A percentile compares a stretch with the other conserved stretches of the same genome.
Conservation (phyloP, 805 yeast genomes). For the Candida silvicultrix region DNA sequence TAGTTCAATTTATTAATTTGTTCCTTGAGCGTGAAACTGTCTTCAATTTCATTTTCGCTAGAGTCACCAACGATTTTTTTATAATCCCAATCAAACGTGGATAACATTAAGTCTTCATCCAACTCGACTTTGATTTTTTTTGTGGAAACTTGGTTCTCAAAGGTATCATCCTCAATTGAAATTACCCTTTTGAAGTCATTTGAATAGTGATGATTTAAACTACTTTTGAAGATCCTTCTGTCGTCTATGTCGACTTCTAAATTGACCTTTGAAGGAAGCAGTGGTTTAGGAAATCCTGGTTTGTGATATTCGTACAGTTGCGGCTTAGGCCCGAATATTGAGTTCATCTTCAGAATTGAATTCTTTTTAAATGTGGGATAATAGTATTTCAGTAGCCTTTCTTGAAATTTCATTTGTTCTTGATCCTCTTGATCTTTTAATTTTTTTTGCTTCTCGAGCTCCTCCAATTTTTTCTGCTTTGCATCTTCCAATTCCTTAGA, state of each 20-base stretch:
- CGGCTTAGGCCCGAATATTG: slow-evolving; percentile 60
- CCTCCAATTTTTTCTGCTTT: slow-evolving; percentile 6
- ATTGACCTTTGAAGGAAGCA: slow-evolving; percentile 51
- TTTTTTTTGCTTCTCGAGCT: not conserved
- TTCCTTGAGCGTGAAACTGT: not conserved
- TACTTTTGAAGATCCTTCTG: slow-evolving; percentile 40
- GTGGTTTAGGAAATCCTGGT: slow-evolving; percentile 14
- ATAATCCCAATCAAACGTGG: slow-evolving; percentile 78
- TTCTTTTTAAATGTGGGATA: slow-evolving; percentile 59
- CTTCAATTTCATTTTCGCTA: not conserved
- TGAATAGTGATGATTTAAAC: slow-evolving; percentile 9
- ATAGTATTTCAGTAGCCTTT: slow-evolving; percentile 35
- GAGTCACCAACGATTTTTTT: slow-evolving; percentile 48
- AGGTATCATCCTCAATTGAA: slow-evolving; percentile 8
- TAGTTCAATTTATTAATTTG: slow-evolving; percentile 3
- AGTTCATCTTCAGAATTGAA: slow-evolving; percentile 56
- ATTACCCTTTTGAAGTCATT: slow-evolving; percentile 12
- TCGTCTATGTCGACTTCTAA: slow-evolving; percentile 64
- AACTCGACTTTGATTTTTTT: slow-evolving; percentile 9
- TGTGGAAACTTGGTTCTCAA: slow-evolving; percentile 8
- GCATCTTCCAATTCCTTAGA: slow-evolving; percentile 9
- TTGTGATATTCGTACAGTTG: slow-evolving; percentile 43
- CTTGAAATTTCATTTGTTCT: slow-evolving; percentile 21
- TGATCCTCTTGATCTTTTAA: slow-evolving; percentile 16
- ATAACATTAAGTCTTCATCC: slow-evolving; percentile 51